Evolutionary conservation across 2,329 filamentous ascomycete species (phyloP), one percentile per base, ranked within the genome.

Genomic region (Sphaerulina musiva): DNA sequence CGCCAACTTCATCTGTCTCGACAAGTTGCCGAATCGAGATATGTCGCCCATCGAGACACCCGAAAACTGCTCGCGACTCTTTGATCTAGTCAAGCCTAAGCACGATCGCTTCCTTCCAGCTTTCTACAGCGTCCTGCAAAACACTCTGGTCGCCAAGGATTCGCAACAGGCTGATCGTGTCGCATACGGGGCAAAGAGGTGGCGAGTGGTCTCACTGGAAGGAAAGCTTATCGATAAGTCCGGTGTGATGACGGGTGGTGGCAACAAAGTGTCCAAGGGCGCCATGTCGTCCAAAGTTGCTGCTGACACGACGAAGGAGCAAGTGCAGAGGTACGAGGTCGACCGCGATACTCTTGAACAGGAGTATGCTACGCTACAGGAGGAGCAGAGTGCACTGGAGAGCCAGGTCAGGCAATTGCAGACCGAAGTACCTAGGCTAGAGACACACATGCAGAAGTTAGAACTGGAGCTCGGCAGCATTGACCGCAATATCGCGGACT

Each of bases 181-280:
- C 61, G 93, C 93, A 6, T 98, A 97, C 66, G 92, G 93, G 41
- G 88, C 88, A 44, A 88, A 84, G 75, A 79, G 93, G 70, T 98
- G 93, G 93, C 85, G 93, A 60, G 93, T 98, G 2, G 93, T 98
- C 40, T 98, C 93, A 0, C 80, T 98, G 2, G 89, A 91, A 57
- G 93, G 93, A 46, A 91, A 96, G 70, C 80, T 98, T 49, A 97
- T 98, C 62, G 93, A 98, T 74, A 95, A 95, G 69, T 96, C 92
- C 1, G 93, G 93, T 78, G 97, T 93, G 36, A 97, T 98, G 93
- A 95, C 89, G 55, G 93, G 93, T 76, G 93, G 93, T 78, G 93
- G 93, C 53, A 92, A 83, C 44, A 87, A 88, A 12, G 88, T 93
- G 53, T 91, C 92, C 64, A 89, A 85, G 67, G 95, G 95, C 0